Evolutionary conservation across 2,329 filamentous ascomycete species (phyloP).

Genomic region (Immersiporthe knoxdaviesiana): DNA sequence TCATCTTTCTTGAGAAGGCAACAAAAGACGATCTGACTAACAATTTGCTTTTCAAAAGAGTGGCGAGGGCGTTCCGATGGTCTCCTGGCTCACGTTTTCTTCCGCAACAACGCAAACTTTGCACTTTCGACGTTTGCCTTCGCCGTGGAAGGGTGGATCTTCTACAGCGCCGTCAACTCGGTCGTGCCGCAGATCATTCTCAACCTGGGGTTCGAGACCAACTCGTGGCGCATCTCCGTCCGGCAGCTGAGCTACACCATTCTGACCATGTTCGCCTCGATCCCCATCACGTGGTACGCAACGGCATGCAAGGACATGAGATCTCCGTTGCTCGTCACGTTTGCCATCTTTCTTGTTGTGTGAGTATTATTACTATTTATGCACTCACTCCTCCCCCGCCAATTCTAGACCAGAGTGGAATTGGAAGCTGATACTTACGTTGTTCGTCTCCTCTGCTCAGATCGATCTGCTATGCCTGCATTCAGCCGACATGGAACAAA

Average conservation of each 20-base stretch:
- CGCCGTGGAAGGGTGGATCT: slow-evolving; percentile 62
- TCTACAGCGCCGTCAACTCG: slow-evolving; percentile 57
- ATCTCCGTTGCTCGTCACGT: slow-evolving; percentile 50
- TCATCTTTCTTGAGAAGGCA: neutral
- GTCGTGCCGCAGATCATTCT: slow-evolving; percentile 53
- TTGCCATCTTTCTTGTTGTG: slow-evolving; percentile 51
- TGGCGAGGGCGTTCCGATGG: slow-evolving; percentile 59
- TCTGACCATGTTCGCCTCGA: slow-evolving; percentile 43
- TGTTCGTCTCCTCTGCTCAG: slow-evolving; percentile 32
- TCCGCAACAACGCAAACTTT: slow-evolving; percentile 57
- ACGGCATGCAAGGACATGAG: slow-evolving; percentile 54
- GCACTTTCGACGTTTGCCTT: slow-evolving; percentile 58
- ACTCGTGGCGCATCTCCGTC: slow-evolving; percentile 51
- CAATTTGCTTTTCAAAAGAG: slow-evolving; percentile 42
- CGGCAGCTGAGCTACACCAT: slow-evolving; percentile 51
- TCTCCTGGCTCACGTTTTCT: slow-evolving; percentile 60
- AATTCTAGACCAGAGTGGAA: neutral
- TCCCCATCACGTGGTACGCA: slow-evolving; percentile 50
- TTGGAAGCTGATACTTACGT: slow-evolving; percentile 5
- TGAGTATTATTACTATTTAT: slow-evolving; percentile 36
- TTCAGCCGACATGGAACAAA: slow-evolving; percentile 47
- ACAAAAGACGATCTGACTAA: neutral
- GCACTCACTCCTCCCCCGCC: too few relatives aligned
- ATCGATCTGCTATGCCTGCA: slow-evolving; percentile 49
- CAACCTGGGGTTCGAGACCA: slow-evolving; percentile 51